Percentiles rank a stretch among this genome's conserved stretches.
Conservation (phyloP, 768 basidiomycete species). For the Pisolithus marmoratus region DNA sequence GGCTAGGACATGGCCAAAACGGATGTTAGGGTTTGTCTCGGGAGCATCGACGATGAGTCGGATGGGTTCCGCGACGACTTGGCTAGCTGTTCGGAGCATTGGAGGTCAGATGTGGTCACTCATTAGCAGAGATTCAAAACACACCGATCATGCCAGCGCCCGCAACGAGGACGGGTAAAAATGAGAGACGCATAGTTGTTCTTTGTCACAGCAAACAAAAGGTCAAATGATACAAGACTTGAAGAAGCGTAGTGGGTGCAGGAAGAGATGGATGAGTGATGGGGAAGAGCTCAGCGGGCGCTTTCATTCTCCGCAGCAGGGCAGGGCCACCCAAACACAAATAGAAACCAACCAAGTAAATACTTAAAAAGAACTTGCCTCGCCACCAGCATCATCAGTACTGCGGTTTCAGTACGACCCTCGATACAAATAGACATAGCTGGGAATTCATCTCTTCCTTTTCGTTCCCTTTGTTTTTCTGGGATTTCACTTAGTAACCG, state of each 20-base stretch:
- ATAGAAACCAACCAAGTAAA: too few species aligned
- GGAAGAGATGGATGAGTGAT: too few species aligned
- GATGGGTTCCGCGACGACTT: slow-evolving; percentile 47
- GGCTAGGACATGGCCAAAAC: slow-evolving; percentile 34
- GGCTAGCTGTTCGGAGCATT: slow-evolving; percentile 15
- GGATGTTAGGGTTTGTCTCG: slow-evolving; percentile 28
- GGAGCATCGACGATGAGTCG: slow-evolving; percentile 36
- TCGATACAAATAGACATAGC: too few species aligned
- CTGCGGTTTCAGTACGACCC: background rate
- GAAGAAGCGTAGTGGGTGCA: background rate
- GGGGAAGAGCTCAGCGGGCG: too few species aligned
- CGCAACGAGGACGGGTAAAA: slow-evolving; percentile 33
- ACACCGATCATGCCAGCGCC: slow-evolving; percentile 28
- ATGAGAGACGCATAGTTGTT: slow-evolving; percentile 32
- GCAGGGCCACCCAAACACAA: background rate
- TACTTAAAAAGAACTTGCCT: too few species aligned
- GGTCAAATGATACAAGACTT: background rate
- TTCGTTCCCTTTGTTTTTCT: too few species aligned
- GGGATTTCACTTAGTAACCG: too few species aligned
- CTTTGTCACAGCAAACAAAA: background rate
- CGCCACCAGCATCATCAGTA: too few species aligned
- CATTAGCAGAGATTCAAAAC: slow-evolving; percentile 4
- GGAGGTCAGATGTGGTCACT: background rate
- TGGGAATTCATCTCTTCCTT: too few species aligned
- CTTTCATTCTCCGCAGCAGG: background rate